phyloP scores from a whole-genome alignment of 495 filamentous ascomycete genomes.

The Staphylotrichum longicolle region DNA sequence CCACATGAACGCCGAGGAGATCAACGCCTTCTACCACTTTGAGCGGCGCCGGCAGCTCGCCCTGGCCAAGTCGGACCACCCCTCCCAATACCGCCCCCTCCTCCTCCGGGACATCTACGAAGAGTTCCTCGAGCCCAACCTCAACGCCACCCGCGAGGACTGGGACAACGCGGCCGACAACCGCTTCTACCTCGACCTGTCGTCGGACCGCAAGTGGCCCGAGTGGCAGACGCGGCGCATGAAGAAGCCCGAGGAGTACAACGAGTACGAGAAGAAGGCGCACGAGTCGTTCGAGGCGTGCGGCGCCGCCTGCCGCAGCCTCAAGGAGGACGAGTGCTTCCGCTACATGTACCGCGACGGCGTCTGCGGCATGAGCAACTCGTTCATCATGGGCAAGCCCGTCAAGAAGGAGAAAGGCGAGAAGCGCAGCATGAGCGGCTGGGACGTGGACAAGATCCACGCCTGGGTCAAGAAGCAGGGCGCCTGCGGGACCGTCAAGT shows the following conservation, averaged over 20 bases:
- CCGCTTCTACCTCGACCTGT: slow-evolving; percentile 38
- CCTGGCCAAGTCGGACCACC: slow-evolving; percentile 4
- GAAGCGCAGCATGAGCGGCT: slow-evolving; percentile 34
- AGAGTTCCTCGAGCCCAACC: slow-evolving; percentile 40
- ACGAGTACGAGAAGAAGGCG: slow-evolving; percentile 38
- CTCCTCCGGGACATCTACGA: slow-evolving; percentile 49
- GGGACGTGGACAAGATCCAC: slow-evolving; percentile 39
- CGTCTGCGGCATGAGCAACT: slow-evolving; percentile 31
- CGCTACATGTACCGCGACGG: slow-evolving; percentile 37
- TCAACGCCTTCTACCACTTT: slow-evolving; percentile 54
- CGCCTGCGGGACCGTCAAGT: slow-evolving; percentile 31
- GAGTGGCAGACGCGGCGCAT: slow-evolving; percentile 32
- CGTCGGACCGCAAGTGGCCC: slow-evolving; percentile 21
- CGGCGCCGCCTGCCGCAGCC: slow-evolving; percentile 41
- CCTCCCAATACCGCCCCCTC: slow-evolving; percentile 25
- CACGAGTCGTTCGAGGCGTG: slow-evolving; percentile 44
- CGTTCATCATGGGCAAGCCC: slow-evolving; percentile 38
- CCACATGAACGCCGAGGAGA: slow-evolving; percentile 54
- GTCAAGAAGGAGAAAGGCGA: slow-evolving; percentile 22
- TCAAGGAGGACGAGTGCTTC: slow-evolving; percentile 36
- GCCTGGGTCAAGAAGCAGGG: slow-evolving; percentile 32
- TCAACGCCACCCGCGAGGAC: slow-evolving; percentile 38
- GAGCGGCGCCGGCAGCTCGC: slow-evolving; percentile 39
- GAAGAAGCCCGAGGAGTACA: slow-evolving; percentile 33
- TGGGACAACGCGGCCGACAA: slow-evolving; percentile 53